Evolutionary conservation across 371 early-diverging fungal genomes (phyloP).

Genomic region (Rhizopus sp.): DNA sequence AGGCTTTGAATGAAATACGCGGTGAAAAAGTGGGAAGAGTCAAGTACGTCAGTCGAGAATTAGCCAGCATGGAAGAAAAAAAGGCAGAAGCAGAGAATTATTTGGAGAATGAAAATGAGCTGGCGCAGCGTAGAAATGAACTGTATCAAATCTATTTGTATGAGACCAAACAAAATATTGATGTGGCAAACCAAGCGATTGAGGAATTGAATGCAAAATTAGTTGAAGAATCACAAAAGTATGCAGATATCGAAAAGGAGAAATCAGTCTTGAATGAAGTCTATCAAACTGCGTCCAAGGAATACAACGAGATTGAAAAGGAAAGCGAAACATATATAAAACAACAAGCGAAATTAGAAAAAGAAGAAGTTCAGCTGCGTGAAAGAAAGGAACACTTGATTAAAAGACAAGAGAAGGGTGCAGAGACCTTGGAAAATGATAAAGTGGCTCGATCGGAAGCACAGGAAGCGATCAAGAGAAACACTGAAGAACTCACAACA

Average conservation of each 20-base stretch:
- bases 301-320: slow-evolving; percentile 66
- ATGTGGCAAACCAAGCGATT: slow-evolving; percentile 48
- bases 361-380: slow-evolving; percentile 74
- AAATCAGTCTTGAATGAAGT: slow-evolving; percentile 56
- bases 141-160: slow-evolving; percentile 73
- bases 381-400: slow-evolving; percentile 81
- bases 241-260: slow-evolving; percentile 58
- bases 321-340: slow-evolving; percentile 57
- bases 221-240: slow-evolving; percentile 61
- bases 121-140: slow-evolving; percentile 71
- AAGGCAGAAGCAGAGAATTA: slow-evolving; percentile 86
- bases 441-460: slow-evolving; percentile 47
- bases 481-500: slow-evolving; percentile 56
- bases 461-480: slow-evolving; percentile 54
- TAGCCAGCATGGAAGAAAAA: slow-evolving; percentile 73
- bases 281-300: slow-evolving; percentile 57
- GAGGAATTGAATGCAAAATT: slow-evolving; percentile 54
- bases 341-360: slow-evolving; percentile 76
- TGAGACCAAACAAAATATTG: slow-evolving; percentile 48
- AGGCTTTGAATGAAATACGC: slow-evolving; percentile 76
- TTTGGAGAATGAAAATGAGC: slow-evolving; percentile 78
- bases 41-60: slow-evolving; percentile 85
- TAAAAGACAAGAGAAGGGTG: slow-evolving; percentile 71
- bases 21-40: slow-evolving; percentile 84
- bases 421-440: slow-evolving; percentile 62